These are phyloP conservation scores for Huntiella abstrusa DNA, from an alignment of 2,329 filamentous ascomycete genomes.

Conservation along the genomic window DNA sequence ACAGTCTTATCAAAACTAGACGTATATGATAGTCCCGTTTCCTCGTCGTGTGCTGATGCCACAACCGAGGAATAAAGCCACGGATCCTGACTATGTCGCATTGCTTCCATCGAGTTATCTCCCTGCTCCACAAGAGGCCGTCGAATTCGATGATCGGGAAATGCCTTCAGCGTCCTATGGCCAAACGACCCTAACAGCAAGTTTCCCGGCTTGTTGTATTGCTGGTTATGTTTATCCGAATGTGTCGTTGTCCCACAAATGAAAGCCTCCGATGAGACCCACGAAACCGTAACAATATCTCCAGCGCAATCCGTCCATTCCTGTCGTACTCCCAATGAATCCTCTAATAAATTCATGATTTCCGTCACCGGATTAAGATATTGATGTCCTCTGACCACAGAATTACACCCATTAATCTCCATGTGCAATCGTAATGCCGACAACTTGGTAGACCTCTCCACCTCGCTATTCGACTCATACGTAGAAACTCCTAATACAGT, in stretches of 20 bases:
- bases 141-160: conserved; percentile 36
- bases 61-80: conserved; percentile 48
- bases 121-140: conserved; percentile 33
- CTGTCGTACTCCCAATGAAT: conserved; percentile 28
- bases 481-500: conserved; percentile 13
- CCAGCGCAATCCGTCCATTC: conserved; percentile 44
- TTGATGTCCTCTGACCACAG: conserved; percentile 23
- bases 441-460: conserved; percentile 17
- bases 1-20: conserved; percentile 44
- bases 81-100: conserved; percentile 39
- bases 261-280: conserved; percentile 34
- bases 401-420: conserved; percentile 27
- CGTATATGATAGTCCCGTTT: conserved; percentile 31
- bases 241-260: conserved; percentile 45
- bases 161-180: conserved; percentile 27
- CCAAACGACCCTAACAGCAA: conserved; percentile 33
- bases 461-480: conserved; percentile 12
- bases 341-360: conserved; percentile 28
- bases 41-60: conserved; percentile 35
- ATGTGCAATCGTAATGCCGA: conserved; percentile 28
- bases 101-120: conserved; percentile 35
- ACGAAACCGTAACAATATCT: conserved; percentile 38
- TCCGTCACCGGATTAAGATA: conserved; percentile 28
- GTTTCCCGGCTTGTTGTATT: conserved; percentile 48
- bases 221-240: conserved; percentile 43